Evolutionary conservation across 805 yeast species (phyloP).

Genomic region (Metschnikowia arizonensis): DNA sequence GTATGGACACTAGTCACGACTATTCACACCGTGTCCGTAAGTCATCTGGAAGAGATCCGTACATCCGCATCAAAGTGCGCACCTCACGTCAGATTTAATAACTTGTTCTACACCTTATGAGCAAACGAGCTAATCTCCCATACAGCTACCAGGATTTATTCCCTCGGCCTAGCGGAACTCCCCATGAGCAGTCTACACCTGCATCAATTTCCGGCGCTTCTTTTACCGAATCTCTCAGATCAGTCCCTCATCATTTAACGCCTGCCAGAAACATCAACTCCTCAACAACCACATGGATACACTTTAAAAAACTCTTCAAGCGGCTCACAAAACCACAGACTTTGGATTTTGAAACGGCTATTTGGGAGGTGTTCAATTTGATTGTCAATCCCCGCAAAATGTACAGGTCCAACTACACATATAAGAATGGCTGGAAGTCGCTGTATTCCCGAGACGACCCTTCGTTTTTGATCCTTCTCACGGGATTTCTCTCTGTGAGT

Average conservation of each 20-base stretch:
- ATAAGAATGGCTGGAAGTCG: slow-evolving; percentile 61
- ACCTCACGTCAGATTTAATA: background rate
- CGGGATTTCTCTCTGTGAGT: slow-evolving; percentile 61
- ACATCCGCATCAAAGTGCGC: background rate
- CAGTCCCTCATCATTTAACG: slow-evolving; percentile 15
- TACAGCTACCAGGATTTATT: slow-evolving; percentile 42
- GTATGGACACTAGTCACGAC: too few relatives aligned
- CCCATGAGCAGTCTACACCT: slow-evolving; percentile 16
- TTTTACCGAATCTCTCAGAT: slow-evolving; percentile 17
- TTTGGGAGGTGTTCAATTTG: slow-evolving; percentile 82
- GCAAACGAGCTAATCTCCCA: slow-evolving; percentile 37
- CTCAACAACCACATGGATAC: slow-evolving; percentile 17
- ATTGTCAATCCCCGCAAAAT: slow-evolving; percentile 75
- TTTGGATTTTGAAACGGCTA: slow-evolving; percentile 86
- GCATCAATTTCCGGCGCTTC: slow-evolving; percentile 24
- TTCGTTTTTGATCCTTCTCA: slow-evolving; percentile 69
- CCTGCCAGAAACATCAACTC: slow-evolving; percentile 13
- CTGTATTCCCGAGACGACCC: slow-evolving; percentile 93
- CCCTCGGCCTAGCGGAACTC: slow-evolving; percentile 23
- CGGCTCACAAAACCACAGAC: slow-evolving; percentile 65
- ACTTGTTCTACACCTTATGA: slow-evolving; percentile 20
- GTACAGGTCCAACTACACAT: slow-evolving; percentile 69
- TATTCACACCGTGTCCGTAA: too few relatives aligned
- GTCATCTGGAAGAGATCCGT: background rate
- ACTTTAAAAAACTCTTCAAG: slow-evolving; percentile 29